Evolutionary conservation across 2,329 filamentous ascomycete genomes (phyloP).

Genomic region (Alternaria rosae): DNA sequence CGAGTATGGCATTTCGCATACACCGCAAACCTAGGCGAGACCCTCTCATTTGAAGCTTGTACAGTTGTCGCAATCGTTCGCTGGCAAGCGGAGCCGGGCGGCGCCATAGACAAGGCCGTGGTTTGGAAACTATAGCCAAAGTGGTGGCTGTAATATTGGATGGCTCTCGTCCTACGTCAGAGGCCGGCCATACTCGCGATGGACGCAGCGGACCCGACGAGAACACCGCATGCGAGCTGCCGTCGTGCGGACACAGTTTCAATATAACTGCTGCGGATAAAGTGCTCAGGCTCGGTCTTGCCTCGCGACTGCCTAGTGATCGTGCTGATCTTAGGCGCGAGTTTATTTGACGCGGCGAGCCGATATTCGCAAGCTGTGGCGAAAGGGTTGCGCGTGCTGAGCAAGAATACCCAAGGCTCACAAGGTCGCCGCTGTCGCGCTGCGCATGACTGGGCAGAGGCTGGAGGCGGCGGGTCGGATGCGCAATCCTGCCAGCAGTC

Average conservation of each 20-base stretch:
- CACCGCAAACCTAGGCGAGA: slow-evolving; percentile 5
- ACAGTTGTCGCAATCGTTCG: slow-evolving; percentile 4
- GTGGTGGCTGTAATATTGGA: slow-evolving; percentile 12
- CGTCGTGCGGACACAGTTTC: slow-evolving; percentile 20
- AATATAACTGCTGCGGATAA: slow-evolving; percentile 20
- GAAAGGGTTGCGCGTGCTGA: slow-evolving; percentile 36
- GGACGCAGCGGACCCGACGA: background rate
- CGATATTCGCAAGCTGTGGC: slow-evolving; percentile 24
- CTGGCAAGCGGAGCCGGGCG: slow-evolving; percentile 12
- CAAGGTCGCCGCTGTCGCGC: slow-evolving; percentile 12
- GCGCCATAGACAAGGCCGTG: background rate
- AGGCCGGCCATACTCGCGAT: slow-evolving; percentile 21
- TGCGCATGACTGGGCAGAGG: slow-evolving; percentile 14
- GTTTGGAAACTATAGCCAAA: slow-evolving; percentile 4
- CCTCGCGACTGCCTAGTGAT: slow-evolving; percentile 18
- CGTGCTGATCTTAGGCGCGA: slow-evolving; percentile 23
- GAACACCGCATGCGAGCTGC: slow-evolving; percentile 8
- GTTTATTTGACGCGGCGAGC: slow-evolving; percentile 21
- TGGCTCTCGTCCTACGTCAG: slow-evolving; percentile 28
- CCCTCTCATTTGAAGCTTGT: background rate
- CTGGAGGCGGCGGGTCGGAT: slow-evolving; percentile 13
- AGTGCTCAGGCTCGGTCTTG: slow-evolving; percentile 10
- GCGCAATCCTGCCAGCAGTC: background rate
- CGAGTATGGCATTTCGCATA: slow-evolving; percentile 8
- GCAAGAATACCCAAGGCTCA: slow-evolving; percentile 14